Conservation (phyloP, 169 alveolate genomes). For the Theileria luwenshuni region DNA sequence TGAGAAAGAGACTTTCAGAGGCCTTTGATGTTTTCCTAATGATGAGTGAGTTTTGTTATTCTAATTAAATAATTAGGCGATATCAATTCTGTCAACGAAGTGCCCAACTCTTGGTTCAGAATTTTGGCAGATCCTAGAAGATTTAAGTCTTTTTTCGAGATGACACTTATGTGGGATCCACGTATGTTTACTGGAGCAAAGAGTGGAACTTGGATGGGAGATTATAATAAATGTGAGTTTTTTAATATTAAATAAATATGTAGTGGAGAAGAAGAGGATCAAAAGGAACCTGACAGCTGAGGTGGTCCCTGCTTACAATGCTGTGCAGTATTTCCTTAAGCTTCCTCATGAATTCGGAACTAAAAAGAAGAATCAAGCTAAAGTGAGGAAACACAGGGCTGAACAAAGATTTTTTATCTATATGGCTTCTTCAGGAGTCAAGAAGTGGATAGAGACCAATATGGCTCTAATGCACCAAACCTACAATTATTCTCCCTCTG, state of each 20-base stretch:
- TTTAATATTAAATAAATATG: neutral
- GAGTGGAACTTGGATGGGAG: constrained; percentile 38
- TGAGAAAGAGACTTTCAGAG: constrained; percentile 30
- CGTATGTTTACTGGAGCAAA: constrained; percentile 46
- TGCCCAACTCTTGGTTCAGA: constrained; percentile 55
- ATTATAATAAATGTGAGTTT: constrained; percentile 32
- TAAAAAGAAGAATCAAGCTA: constrained; percentile 1
- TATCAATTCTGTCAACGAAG: constrained; percentile 24
- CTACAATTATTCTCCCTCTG: constrained; percentile 59
- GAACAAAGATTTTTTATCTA: constrained; percentile 38
- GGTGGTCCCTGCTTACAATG: constrained; percentile 5
- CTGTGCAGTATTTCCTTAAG: constrained; percentile 12
- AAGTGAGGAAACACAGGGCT: neutral
- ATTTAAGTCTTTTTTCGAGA: constrained; percentile 35
- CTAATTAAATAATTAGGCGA: constrained; percentile 30
- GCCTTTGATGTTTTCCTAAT: constrained; percentile 60
- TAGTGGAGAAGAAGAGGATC: constrained; percentile 19
- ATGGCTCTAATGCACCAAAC: constrained; percentile 35
- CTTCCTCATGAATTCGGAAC: constrained; percentile 19
- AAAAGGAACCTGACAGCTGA: constrained; percentile 17
- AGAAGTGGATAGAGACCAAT: constrained; percentile 49
- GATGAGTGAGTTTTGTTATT: constrained; percentile 6
- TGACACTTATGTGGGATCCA: constrained; percentile 51
- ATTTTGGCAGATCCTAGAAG: constrained; percentile 62
- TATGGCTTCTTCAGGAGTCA: constrained; percentile 65